Percentiles rank a stretch among this genome's conserved stretches.
Evolutionary conservation across 306 rosid genomes (phyloP).

Genomic region (Delonix regia): DNA sequence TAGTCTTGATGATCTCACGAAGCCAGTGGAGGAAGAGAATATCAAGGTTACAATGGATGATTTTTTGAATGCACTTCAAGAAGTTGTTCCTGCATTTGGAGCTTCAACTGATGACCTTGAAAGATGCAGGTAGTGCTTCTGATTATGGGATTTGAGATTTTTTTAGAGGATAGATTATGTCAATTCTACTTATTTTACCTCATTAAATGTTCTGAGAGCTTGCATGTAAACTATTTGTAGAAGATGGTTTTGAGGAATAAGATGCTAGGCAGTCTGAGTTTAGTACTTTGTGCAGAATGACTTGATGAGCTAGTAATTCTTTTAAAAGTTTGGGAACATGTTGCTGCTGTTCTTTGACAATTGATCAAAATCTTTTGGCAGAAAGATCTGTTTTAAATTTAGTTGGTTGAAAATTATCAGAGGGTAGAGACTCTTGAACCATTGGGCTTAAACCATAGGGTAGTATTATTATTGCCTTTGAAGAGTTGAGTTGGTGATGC

Average conservation of each 20-base stretch:
- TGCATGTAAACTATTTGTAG: constrained; percentile 23
- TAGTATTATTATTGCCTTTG: not conserved
- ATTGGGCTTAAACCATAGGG: not conserved
- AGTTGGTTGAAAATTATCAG: not conserved
- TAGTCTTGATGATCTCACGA: constrained; percentile 91
- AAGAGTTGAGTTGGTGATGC: constrained; percentile 11
- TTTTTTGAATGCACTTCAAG: constrained; percentile 84
- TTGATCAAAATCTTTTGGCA: not conserved
- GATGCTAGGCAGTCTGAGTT: constrained; percentile 9
- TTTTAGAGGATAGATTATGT: constrained; percentile 24
- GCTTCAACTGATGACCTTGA: constrained; percentile 98
- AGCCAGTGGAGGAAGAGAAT: constrained; percentile 94
- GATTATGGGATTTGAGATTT: constrained; percentile 11
- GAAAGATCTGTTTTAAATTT: constrained; percentile 28
- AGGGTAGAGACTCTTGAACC: not conserved
- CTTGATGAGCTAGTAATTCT: constrained; percentile 8
- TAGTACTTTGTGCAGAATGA: constrained; percentile 11
- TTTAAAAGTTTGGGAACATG: not conserved
- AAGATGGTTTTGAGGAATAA: constrained; percentile 16
- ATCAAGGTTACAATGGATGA: constrained; percentile 95
- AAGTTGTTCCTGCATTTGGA: constrained; percentile 89
- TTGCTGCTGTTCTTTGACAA: not conserved
- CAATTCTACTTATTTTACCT: constrained; percentile 27
- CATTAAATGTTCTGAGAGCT: constrained; percentile 7
- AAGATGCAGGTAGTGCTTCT: constrained; percentile 77